phyloP scores from a whole-genome alignment of 2,329 filamentous ascomycete genomes.

The Colletotrichum somersetense region DNA sequence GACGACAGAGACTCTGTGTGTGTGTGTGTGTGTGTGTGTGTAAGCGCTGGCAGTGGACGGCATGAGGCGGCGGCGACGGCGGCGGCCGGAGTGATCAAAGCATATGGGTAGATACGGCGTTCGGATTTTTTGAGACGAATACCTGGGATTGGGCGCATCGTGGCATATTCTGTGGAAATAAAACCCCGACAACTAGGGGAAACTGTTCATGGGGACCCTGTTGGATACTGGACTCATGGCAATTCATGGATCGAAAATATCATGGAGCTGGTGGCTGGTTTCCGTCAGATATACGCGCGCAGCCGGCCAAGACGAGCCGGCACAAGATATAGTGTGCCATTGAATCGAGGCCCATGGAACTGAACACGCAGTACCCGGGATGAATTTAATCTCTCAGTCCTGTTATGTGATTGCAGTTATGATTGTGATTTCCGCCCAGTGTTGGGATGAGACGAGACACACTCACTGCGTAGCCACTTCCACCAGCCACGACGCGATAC shows the following conservation, averaged over 20 bases:
- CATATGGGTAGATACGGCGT: slow-evolving; percentile 35
- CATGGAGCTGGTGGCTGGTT: neutral
- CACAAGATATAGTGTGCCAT: neutral
- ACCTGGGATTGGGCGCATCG: slow-evolving; percentile 35
- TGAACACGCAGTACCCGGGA: neutral
- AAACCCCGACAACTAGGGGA: slow-evolving; percentile 7
- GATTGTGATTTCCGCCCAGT: neutral
- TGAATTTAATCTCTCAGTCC: neutral
- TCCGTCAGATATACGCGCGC: neutral
- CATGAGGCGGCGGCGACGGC: neutral
- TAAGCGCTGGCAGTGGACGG: too few species aligned
- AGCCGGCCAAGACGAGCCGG: neutral
- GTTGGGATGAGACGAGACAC: neutral
- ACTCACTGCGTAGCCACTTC: neutral
- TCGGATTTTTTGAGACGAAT: slow-evolving; percentile 34
- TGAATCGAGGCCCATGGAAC: neutral
- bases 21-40: too few species aligned
- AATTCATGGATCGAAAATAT: slow-evolving; percentile 26
- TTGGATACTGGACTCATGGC: slow-evolving; percentile 24
- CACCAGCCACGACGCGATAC: neutral
- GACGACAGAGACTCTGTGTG: neutral
- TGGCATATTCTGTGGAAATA: slow-evolving; percentile 30
- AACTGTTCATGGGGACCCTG: slow-evolving; percentile 8
- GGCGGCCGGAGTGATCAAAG: slow-evolving; percentile 11
- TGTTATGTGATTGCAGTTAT: neutral